Evolutionary conservation across 352 stramenopile species (phyloP).

Genomic region (Aphanomyces astaci): DNA sequence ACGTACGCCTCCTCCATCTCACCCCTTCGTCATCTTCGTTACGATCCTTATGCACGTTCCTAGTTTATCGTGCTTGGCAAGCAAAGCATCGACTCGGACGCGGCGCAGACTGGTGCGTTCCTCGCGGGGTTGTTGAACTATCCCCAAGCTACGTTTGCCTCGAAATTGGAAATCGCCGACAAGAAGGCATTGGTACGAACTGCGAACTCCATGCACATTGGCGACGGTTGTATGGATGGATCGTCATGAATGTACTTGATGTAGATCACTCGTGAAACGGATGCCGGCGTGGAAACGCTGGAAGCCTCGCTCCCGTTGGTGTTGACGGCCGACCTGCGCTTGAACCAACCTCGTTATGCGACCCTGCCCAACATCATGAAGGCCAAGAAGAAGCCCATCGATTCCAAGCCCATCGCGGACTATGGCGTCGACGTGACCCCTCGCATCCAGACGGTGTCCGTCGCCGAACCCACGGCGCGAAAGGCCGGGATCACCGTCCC

Average conservation of each 20-base stretch:
- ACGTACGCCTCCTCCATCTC: slow-evolving; percentile 39
- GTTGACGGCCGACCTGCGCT: slow-evolving; percentile 95
- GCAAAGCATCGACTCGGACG: slow-evolving; percentile 89
- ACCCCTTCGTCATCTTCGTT: not conserved
- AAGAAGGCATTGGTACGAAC: slow-evolving; percentile 34
- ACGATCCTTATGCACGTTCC: not conserved
- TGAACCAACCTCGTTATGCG: slow-evolving; percentile 98
- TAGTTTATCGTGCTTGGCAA: slow-evolving; percentile 95
- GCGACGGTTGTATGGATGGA: too few relatives aligned
- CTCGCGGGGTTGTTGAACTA: slow-evolving; percentile 95
- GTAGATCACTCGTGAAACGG: slow-evolving; percentile 91
- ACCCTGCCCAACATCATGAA: slow-evolving; percentile 99
- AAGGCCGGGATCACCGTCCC: slow-evolving; percentile 94
- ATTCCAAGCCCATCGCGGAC: slow-evolving; percentile 60
- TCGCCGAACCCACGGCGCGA: slow-evolving; percentile 89
- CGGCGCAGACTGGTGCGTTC: slow-evolving; percentile 87
- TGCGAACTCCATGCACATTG: not conserved
- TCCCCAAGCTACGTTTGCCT: slow-evolving; percentile 97
- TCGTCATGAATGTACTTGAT: too few relatives aligned
- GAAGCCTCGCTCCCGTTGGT: slow-evolving; percentile 89
- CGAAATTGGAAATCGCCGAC: slow-evolving; percentile 73
- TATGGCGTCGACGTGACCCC: slow-evolving; percentile 63
- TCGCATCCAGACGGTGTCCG: slow-evolving; percentile 64
- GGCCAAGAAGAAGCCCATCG: slow-evolving; percentile 90
- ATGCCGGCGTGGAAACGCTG: slow-evolving; percentile 87